Evolutionary conservation across 164 flowering plant genomes (phyloP).

Genomic region (Vitis riparia): DNA sequence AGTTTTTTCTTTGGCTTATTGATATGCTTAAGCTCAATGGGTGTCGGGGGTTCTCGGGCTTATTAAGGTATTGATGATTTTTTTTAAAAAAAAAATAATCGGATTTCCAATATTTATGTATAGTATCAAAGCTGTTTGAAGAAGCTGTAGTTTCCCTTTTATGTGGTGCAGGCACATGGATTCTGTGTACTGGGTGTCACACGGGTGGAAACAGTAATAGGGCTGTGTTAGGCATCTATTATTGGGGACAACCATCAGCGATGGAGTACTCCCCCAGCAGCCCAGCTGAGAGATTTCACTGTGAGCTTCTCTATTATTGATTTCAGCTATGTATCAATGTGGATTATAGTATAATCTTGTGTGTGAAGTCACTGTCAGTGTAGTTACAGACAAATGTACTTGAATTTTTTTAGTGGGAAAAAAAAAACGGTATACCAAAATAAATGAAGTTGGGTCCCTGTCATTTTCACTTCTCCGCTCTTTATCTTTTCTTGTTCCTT

Average conservation of each 20-base stretch:
- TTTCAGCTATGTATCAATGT: background rate
- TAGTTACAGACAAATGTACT: background rate
- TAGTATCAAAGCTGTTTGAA: too few species aligned
- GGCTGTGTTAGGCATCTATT: constrained; percentile 2
- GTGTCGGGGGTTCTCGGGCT: rapidly evolving
- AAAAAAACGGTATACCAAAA: background rate
- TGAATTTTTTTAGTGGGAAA: background rate
- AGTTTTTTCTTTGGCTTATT: too few species aligned
- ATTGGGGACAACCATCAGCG: constrained; percentile 11
- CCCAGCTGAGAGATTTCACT: background rate
- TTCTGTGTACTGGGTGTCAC: too few species aligned
- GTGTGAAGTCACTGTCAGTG: background rate
- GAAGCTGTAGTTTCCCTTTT: too few species aligned
- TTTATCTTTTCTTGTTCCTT: background rate
- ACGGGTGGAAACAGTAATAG: background rate
- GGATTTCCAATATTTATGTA: too few species aligned
- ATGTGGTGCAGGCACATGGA: too few species aligned
- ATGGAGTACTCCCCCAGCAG: background rate
- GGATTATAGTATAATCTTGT: background rate
- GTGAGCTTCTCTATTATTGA: constrained; percentile 14
- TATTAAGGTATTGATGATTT: too few species aligned
- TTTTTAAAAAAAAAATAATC: too few species aligned
- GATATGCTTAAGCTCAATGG: too few species aligned
- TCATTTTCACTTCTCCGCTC: background rate
- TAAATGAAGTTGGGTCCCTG: background rate